phyloP scores from a whole-genome alignment of 1,284 basidiomycete genomes.

The Cutaneotrichosporon curvatum region DNA sequence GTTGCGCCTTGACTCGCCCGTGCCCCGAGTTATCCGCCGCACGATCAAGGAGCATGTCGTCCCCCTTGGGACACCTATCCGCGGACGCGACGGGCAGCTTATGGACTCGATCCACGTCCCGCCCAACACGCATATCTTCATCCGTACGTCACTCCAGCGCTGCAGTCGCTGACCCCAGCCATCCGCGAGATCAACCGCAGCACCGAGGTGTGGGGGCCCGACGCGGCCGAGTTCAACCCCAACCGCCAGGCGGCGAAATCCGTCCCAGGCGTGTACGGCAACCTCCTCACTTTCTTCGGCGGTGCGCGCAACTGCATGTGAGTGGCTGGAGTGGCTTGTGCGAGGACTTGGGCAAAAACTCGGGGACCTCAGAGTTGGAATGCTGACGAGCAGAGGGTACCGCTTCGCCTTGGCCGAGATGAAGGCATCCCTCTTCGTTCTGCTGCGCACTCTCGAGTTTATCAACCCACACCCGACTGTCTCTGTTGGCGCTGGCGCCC shows the following conservation, averaged over 20 bases:
- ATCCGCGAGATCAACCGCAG: constrained; percentile 53
- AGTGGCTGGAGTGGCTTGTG: background rate
- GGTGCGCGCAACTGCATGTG: constrained; percentile 61
- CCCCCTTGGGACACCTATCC: constrained; percentile 51
- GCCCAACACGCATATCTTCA: constrained; percentile 35
- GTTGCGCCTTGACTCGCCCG: constrained; percentile 61
- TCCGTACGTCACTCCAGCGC: constrained; percentile 32
- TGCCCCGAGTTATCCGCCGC: constrained; percentile 59
- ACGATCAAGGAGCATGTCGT: constrained; percentile 55
- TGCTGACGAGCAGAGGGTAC: constrained; percentile 49
- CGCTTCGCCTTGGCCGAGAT: constrained; percentile 63
- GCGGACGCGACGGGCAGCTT: constrained; percentile 41
- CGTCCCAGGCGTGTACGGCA: constrained; percentile 58
- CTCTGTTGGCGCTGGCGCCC: background rate
- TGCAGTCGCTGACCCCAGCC: constrained; percentile 19
- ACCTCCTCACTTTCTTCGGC: constrained; percentile 60
- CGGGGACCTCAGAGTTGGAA: too few relatives aligned
- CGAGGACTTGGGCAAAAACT: too few relatives aligned
- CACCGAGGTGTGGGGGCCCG: constrained; percentile 59
- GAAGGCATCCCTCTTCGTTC: constrained; percentile 56
- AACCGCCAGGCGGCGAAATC: constrained; percentile 26
- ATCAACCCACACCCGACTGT: constrained; percentile 47
- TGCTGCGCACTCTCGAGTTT: constrained; percentile 55
- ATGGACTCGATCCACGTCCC: constrained; percentile 16
- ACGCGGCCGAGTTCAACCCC: constrained; percentile 58